Percentiles rank a stretch among this genome's conserved stretches.
phyloP scores from a whole-genome alignment of 345 rosid species.

The Limnanthes douglasii region DNA sequence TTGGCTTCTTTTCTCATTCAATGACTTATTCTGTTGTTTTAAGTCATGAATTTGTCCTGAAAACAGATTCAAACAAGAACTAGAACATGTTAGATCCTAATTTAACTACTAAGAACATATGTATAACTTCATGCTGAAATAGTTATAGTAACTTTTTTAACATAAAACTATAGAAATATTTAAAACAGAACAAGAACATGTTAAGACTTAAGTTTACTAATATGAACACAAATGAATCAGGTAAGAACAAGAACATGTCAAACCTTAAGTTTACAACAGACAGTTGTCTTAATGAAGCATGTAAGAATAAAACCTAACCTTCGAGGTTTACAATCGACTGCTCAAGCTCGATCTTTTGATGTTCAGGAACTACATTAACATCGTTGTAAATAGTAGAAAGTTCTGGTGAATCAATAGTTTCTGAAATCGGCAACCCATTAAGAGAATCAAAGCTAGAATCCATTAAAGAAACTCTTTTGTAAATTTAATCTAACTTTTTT shows the following conservation, averaged over 20 bases:
- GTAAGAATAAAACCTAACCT: conserved; percentile 38
- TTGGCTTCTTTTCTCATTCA: conserved; percentile 45
- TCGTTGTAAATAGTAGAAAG: conserved; percentile 32
- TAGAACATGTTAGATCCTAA: too few species aligned
- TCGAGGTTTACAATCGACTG: conserved; percentile 34
- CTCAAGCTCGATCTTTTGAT: conserved; percentile 48
- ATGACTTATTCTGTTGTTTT: conserved; percentile 40
- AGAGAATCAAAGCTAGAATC: conserved; percentile 17
- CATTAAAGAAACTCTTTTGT: conserved; percentile 14
- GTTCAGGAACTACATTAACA: conserved; percentile 72
- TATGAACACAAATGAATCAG: too few species aligned
- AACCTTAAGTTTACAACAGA: too few species aligned
- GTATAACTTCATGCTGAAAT: too few species aligned
- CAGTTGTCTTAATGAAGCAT: too few species aligned
- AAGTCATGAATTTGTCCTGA: conserved; percentile 41
- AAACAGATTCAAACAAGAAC: too few species aligned
- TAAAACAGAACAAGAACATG: too few species aligned
- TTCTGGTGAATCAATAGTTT: conserved; percentile 25
- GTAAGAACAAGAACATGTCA: too few species aligned
- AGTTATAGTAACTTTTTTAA: too few species aligned
- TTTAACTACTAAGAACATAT: too few species aligned
- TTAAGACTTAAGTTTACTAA: too few species aligned
- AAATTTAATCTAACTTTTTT: conserved; percentile 14
- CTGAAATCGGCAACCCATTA: conserved; percentile 16
- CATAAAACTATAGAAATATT: too few species aligned